Base-by-base conservation (phyloP, 306 rosid genomes). In the Arachis hypogaea region DNA sequence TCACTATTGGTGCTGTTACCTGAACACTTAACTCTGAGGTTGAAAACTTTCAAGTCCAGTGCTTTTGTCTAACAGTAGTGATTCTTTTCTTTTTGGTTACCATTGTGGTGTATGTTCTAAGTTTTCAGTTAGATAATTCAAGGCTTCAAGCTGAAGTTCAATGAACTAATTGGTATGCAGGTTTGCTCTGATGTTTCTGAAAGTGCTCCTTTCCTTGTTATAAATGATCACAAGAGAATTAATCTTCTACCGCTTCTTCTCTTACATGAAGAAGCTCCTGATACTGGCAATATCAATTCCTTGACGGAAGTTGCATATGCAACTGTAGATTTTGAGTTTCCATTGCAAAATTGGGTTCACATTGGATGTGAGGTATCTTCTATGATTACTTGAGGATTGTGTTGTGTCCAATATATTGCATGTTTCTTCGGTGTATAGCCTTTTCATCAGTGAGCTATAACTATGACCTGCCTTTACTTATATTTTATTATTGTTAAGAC, bases 261-360 rank as follows among this genome's bases (percentile, higher is more conserved):
- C 78, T 72, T 82, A 49, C 89, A 81, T 51, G 78, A 83, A 66
- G 88, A 82, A 79, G 89, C 83, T 82, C 78, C 81, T 61, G 83
- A 71, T 51, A 70, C 70, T 68, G 86, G 78, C 14, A 80, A 76
- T 75, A 56, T 80, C 44, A 49, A 73, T 82, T 79, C 87, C 40
- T 81, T 74, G 83, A 70, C 72, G 16, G 86, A 81, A 78, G 80
- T 78, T 81, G 82, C 88, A 10, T 85, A 80, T 63, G 86, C 83
- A 66, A 78, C 82, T 4, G 66, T 63, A 51, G 88, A 88, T 72
- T 68, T 73, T 56, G 86, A 91, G 80, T 86, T 89, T 82, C 87
- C 91, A 58, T 68, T 71, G 79, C 91, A 85, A 66, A 88, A 89
- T 71, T 93, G 97, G 98, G 87, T 91, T 83, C 97, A 93, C 80